Percentiles rank a stretch among this genome's conserved stretches.
phyloP scores from a whole-genome alignment of 768 basidiomycete species.

The Rubroboletus satanas region DNA sequence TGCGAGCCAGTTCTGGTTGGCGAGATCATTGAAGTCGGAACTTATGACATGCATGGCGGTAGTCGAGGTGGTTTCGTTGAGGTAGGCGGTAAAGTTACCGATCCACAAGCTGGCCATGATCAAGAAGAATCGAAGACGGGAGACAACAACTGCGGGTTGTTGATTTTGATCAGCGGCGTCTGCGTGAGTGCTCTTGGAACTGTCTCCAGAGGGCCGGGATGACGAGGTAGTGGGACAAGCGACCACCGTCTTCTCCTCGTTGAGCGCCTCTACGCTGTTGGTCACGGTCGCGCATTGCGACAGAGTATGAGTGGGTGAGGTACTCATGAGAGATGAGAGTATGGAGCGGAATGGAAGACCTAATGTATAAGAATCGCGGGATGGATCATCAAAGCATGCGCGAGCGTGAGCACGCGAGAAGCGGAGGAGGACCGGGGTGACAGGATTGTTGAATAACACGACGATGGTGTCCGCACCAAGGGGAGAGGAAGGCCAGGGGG shows the following conservation, averaged over 20 bases:
- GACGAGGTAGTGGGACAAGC: neutral
- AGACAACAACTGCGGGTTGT: constrained; percentile 28
- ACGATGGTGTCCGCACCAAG: constrained; percentile 7
- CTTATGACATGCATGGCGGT: constrained; percentile 36
- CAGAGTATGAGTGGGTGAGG: constrained; percentile 27
- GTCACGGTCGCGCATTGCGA: constrained; percentile 31
- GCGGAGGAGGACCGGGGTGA: neutral
- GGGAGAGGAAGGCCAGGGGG: constrained; percentile 8
- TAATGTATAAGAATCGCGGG: constrained; percentile 16
- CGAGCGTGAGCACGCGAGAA: constrained; percentile 11
- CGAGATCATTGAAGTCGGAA: constrained; percentile 26
- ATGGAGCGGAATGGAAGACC: neutral
- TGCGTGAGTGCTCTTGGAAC: neutral
- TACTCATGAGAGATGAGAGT: constrained; percentile 21
- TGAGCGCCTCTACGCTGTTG: constrained; percentile 27
- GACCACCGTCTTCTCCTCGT: constrained; percentile 22
- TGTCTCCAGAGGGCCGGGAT: neutral
- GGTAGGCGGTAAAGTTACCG: constrained; percentile 35
- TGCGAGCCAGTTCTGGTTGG: constrained; percentile 35
- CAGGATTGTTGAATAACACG: constrained; percentile 6
- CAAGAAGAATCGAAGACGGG: constrained; percentile 30
- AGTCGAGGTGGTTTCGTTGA: constrained; percentile 34
- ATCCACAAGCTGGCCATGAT: constrained; percentile 34
- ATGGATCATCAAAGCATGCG: constrained; percentile 16
- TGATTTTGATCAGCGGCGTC: constrained; percentile 1